Conservation (phyloP, 2,329 filamentous ascomycete genomes). For the Pleurostoma richardsiae region DNA sequence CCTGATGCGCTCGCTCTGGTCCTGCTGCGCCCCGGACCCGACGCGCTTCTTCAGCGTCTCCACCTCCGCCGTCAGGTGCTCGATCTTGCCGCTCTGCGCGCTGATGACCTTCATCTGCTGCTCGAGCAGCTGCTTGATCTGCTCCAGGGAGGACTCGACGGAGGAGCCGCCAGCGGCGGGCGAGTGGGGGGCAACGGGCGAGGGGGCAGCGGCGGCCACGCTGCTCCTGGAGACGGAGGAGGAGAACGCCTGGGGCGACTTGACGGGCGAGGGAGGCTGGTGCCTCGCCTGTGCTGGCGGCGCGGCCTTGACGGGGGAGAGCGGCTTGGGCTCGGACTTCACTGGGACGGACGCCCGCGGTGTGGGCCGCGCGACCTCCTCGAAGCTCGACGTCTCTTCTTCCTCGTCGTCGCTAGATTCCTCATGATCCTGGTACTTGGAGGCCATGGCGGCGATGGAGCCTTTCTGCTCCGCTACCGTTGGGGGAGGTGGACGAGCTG, state of each 20-base stretch:
- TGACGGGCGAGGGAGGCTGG: constrained; percentile 21
- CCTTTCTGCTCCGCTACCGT: constrained; percentile 80
- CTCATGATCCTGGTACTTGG: constrained; percentile 75
- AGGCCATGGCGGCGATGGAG: constrained; percentile 79
- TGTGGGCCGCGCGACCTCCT: constrained; percentile 73
- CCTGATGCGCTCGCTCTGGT: constrained; percentile 63
- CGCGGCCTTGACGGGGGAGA: constrained; percentile 35
- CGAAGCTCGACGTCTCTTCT: constrained; percentile 73
- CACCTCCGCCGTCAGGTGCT: constrained; percentile 64
- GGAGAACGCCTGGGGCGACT: constrained; percentile 19
- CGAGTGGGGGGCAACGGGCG: constrained; percentile 33
- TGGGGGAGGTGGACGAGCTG: constrained; percentile 49
- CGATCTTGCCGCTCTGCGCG: constrained; percentile 70
- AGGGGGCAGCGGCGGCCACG: constrained; percentile 22
- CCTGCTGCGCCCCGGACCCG: constrained; percentile 45
- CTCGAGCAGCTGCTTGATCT: constrained; percentile 75
- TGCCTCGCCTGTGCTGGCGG: constrained; percentile 22
- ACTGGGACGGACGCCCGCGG: constrained; percentile 45
- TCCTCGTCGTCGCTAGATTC: constrained; percentile 51
- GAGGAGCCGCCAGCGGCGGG: constrained; percentile 34
- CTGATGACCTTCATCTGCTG: constrained; percentile 73
- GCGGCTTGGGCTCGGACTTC: constrained; percentile 35
- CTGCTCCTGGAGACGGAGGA: constrained; percentile 22
- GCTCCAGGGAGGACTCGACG: constrained; percentile 61
- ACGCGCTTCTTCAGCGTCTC: constrained; percentile 77